These are phyloP conservation scores for Yamadazyma tumulicola DNA, from an alignment of 805 yeast species.

Conservation along the genomic window DNA sequence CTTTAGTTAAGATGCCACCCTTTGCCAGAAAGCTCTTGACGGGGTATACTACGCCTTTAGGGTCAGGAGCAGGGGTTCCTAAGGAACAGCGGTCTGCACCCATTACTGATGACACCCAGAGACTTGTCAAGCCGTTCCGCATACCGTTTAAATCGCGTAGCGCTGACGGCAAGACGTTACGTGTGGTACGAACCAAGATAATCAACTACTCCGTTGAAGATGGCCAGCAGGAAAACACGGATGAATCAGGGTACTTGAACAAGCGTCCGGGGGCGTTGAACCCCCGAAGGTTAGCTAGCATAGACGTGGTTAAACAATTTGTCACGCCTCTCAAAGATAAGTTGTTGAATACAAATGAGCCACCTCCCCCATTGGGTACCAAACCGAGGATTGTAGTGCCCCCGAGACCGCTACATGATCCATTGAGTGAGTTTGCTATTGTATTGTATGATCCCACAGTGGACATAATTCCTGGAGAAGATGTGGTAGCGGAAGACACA, in stretches of 20 bases:
- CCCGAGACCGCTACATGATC: conserved; percentile 95
- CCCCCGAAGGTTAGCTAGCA: conserved; percentile 45
- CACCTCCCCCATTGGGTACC: conserved; percentile 87
- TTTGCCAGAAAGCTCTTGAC: conserved; percentile 31
- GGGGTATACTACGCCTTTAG: conserved; percentile 46
- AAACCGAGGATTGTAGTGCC: conserved; percentile 63
- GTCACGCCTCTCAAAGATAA: conserved; percentile 53
- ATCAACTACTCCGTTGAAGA: conserved; percentile 21
- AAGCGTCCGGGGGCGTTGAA: conserved; percentile 53
- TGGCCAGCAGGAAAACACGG: conserved; percentile 14
- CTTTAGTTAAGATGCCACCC: conserved; percentile 1
- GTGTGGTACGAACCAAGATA: conserved; percentile 29
- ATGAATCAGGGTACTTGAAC: conserved; percentile 28
- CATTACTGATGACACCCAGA: conserved; percentile 47
- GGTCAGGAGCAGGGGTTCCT: conserved; percentile 70
- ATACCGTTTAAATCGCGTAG: conserved; percentile 49
- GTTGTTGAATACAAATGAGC: conserved; percentile 19
- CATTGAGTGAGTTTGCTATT: conserved; percentile 87
- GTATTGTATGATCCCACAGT: conserved; percentile 94
- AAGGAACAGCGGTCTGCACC: conserved; percentile 52
- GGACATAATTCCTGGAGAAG: conserved; percentile 44
- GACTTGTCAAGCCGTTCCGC: conserved; percentile 64
- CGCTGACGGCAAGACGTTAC: conserved; percentile 10
- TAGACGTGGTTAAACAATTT: conserved; percentile 42
- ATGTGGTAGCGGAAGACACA: conserved; percentile 22